Base-by-base conservation (phyloP, 2,329 filamentous ascomycete genomes). In the Cytospora chrysosperma region DNA sequence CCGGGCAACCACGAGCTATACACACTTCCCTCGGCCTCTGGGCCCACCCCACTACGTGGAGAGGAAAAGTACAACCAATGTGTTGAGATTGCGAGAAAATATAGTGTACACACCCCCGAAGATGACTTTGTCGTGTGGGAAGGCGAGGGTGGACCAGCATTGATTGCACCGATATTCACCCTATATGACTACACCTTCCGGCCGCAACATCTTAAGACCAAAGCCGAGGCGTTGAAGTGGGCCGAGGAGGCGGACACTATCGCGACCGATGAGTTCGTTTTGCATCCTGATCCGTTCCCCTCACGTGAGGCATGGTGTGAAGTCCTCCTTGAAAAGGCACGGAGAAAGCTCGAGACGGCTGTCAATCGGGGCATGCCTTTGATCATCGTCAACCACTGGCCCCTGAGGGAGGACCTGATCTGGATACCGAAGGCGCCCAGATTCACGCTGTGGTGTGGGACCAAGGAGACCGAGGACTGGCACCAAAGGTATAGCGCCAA, bases 111-210 rank as follows among this genome's bases (percentile, higher is more conserved):
- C 62, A 86, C 83, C 7, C 84, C 84, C 13, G 83, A 85, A 68
- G 84, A 86, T 69, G 80, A 82, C 6, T 86, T 76, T 67, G 74
- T 76, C 37, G 72, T 78, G 26, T 86, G 83, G 83, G 76, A 83
- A 5, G 82, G 81, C n/a, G 76, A 78, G 9, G 80, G 78, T 26
- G 75, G 76, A 4, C 79, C 79, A 6, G 80, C 75, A 7, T 65
- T 86, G 43, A 77, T 86, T 49, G 82, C 80, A 34, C 84, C 81
- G 34, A 78, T 85, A 56, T 86, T 86, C 75, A 85, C 83, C 0
- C 74, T 86, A 17, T 86, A 86, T 75, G 84, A 86, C 72, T 86
- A 86, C 72, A 82, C 77, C 65, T 86, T 85, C 71, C 76, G 83
- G 0, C 84, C 84, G 0, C 74, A 71, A 2, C 68, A 82, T 53